Base-by-base conservation (phyloP, 2,329 filamentous ascomycete genomes). In the Mycosphaerella arachidis region DNA sequence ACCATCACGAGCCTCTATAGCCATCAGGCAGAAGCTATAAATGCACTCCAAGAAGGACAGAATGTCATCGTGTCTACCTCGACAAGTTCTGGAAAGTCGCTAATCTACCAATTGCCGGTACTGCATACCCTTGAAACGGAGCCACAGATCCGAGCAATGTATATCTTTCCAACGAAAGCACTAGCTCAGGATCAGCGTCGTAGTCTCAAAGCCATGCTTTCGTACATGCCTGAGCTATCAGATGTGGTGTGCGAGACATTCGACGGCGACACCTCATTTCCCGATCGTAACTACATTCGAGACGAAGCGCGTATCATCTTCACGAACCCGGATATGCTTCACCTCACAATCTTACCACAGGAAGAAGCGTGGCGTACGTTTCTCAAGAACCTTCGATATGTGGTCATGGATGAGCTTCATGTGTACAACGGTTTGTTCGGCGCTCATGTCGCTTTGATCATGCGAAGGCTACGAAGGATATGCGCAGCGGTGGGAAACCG, bases 291-390 rank as follows among this genome's bases (percentile, higher is more conserved):
- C 65, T 72, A 80, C 30, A 93, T 99, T 63, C 85, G 93, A 6
- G 92, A 97, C 43, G 87, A 95, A 74, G 94, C 89, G 0, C 84
- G 91, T 27, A 91, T 97, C 63, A 93, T 99, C 54, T 97, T 99
- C 70, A 99, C 94, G 0, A 99, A 99, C 68, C 94, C 94, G 0
- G 94, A 99, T 70, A 99, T 97, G 92, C 81, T 99, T 37, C 94
- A 99, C 67, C 85, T 97, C 35, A 95, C 91, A 0, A 95, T 99
- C 29, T 76, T 99, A 3, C 93, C 94, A 0, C 90, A 97, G 70
- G 94, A 99, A 76, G 88, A 91, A 63, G 84, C 84, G 31, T 99
- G 94, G 94, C 84, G 92, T 51, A 85, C 84, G 0, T 97, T 96
- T 67, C 74, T 99, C n/a, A 85, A 91, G 73, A 92, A 96, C 66